Conservation (phyloP, 2,329 filamentous ascomycete species). For the Harringtonia aguacate region DNA sequence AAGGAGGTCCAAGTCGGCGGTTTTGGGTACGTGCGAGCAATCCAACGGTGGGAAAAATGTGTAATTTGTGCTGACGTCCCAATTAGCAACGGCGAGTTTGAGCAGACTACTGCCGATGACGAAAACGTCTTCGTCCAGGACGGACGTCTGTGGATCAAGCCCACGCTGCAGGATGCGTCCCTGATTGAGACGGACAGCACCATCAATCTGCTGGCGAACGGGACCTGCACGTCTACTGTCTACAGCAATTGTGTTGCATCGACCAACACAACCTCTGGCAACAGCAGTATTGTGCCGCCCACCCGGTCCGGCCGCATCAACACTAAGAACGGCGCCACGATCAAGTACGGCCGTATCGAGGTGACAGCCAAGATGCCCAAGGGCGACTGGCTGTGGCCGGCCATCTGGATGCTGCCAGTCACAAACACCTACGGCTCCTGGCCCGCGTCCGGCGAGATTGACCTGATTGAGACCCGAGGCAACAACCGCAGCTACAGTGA, state of each 20-base stretch:
- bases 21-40: conserved; percentile 51
- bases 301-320: conserved; percentile 69
- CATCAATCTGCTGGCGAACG: conserved; percentile 56
- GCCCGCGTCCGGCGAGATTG: conserved; percentile 75
- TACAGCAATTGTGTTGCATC: conserved; percentile 53
- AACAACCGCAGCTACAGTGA: conserved; percentile 69
- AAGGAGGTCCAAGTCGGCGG: conserved; percentile 67
- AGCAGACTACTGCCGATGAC: conserved; percentile 59
- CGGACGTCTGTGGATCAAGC: conserved; percentile 62
- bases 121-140: conserved; percentile 67
- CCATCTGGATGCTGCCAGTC: conserved; percentile 82
- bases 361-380: conserved; percentile 64
- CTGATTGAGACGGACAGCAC: conserved; percentile 55
- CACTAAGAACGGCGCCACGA: conserved; percentile 57
- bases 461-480: conserved; percentile 70
- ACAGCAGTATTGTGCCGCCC: conserved; percentile 66
- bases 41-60: background rate
- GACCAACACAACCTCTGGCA: conserved; percentile 61
- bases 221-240: conserved; percentile 54
- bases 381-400: conserved; percentile 84
- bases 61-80: background rate
- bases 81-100: conserved; percentile 67
- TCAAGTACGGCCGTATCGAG: conserved; percentile 75
- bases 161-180: conserved; percentile 60
- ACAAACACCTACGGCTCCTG: conserved; percentile 63